Base-by-base conservation (phyloP, 352 stramenopile genomes). In the Thraustotheca clavata region DNA sequence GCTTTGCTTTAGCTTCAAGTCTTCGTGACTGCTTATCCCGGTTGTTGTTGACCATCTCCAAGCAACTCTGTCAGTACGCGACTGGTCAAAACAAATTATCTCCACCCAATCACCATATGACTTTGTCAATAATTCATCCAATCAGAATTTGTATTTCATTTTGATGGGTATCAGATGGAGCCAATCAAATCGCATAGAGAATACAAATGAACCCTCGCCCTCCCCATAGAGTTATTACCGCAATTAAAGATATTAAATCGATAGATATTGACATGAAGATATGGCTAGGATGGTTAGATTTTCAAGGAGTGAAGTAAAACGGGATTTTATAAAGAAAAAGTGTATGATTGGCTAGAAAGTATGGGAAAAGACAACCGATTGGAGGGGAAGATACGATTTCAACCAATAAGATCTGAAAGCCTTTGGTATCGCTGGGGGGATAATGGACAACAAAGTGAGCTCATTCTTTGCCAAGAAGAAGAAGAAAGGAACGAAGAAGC, bases 381-480 rank as follows among this genome's bases (percentile, higher is more conserved):
- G 43, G 43, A 6, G 43, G 6, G 22, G 22, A 50, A 50, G 43
- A 50, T 50, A 33, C 43, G 43, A 50, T 29, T 50, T 29, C 43
- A n/a, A n/a, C n/a, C n/a, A n/a, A n/a, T n/a, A n/a, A n/a, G n/a
- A n/a, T n/a, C n/a, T n/a, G n/a, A n/a, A n/a, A n/a, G n/a, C n/a
- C n/a, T n/a, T n/a, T n/a, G n/a, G n/a, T n/a, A n/a, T n/a, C 50
- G n/a, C n/a, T n/a, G n/a, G n/a, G n/a, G n/a, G n/a, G n/a, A n/a
- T n/a, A n/a, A n/a, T n/a, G 6, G 57, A 65, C 55, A 46, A 40
- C 12, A 65, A 65, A 31, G 14, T 65, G 38, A 65, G 46, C 57
- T 27, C 24, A 29, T 65, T 65, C 57, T 65, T 65, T 31, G 57
- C 57, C 0, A 65, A 65, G 57, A 65, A 65, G 57, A 65, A 65